These are phyloP conservation scores for Catharanthus roseus DNA, from an alignment of 257 asterid species.

Conservation along the genomic window DNA sequence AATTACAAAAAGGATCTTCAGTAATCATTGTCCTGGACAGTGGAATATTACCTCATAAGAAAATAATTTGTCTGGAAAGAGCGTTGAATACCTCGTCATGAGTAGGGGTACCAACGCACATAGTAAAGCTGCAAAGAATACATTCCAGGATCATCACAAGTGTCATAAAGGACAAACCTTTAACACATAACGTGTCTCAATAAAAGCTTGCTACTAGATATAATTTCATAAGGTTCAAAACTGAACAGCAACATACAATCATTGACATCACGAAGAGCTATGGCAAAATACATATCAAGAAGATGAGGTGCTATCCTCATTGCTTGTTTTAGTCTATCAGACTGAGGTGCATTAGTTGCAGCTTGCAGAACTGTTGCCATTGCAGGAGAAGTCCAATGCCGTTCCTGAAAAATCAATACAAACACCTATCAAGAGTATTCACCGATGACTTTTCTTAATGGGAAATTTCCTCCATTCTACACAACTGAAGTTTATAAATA, in stretches of 20 bases:
- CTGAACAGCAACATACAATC: conserved; percentile 47
- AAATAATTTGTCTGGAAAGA: conserved; percentile 74
- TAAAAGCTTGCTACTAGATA: background rate
- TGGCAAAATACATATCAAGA: conserved; percentile 63
- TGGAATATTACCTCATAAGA: conserved; percentile 57
- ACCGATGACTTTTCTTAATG: conserved; percentile 11
- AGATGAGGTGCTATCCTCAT: conserved; percentile 72
- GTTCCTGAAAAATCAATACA: conserved; percentile 56
- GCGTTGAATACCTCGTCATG: conserved; percentile 73
- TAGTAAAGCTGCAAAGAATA: conserved; percentile 49
- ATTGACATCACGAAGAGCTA: conserved; percentile 61
- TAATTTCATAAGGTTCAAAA: conserved; percentile 21
- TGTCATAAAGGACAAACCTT: background rate
- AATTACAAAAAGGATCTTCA: background rate
- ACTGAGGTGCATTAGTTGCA: conserved; percentile 51
- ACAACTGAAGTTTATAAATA: background rate
- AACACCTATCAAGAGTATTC: conserved; percentile 13
- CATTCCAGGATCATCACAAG: background rate
- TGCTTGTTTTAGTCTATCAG: conserved; percentile 74
- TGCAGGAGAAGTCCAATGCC: conserved; percentile 93
- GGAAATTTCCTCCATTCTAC: background rate
- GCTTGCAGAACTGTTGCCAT: conserved; percentile 81
- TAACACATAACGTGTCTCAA: background rate
- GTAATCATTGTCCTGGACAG: background rate
- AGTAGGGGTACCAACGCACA: conserved; percentile 83